phyloP scores from a whole-genome alignment of 257 asterid genomes.

The Paulownia fortunei region DNA sequence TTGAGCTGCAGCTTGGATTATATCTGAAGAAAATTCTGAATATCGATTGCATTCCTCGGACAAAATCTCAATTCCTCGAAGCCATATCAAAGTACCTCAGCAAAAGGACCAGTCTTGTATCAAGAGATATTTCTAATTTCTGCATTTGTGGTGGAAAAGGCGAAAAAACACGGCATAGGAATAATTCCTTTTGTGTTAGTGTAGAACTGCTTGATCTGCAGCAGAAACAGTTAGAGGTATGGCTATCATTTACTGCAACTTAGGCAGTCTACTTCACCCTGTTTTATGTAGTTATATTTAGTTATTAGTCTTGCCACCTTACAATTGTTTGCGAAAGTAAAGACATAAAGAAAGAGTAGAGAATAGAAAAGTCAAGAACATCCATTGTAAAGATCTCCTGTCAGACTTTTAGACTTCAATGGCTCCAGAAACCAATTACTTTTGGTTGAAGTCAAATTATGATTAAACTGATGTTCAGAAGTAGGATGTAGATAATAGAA shows the following conservation, averaged over 20 bases:
- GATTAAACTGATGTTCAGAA: neutral
- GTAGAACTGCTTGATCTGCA: slow-evolving; percentile 62
- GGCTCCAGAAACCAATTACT: neutral
- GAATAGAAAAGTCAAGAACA: neutral
- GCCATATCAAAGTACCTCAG: slow-evolving; percentile 68
- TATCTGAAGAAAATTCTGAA: slow-evolving; percentile 64
- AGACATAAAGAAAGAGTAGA: neutral
- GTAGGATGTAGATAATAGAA: neutral
- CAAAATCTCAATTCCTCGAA: slow-evolving; percentile 64
- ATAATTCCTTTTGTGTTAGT: slow-evolving; percentile 38
- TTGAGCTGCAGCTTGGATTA: slow-evolving; percentile 67
- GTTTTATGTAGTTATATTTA: neutral
- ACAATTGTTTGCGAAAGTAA: slow-evolving; percentile 11
- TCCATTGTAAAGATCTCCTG: neutral
- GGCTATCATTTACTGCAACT: neutral
- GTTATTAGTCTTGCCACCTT: neutral
- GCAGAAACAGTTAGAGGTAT: slow-evolving; percentile 75
- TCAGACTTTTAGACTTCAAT: neutral
- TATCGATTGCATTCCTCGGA: slow-evolving; percentile 49
- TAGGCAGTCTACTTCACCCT: slow-evolving; percentile 1
- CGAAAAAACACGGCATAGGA: slow-evolving; percentile 29
- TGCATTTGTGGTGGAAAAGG: slow-evolving; percentile 77
- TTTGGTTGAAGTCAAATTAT: too few species aligned
- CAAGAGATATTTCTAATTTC: slow-evolving; percentile 58
- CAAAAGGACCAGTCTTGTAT: slow-evolving; percentile 63